phyloP scores from a whole-genome alignment of 371 early-diverging fungal genomes.

The Coemansia sp. region DNA sequence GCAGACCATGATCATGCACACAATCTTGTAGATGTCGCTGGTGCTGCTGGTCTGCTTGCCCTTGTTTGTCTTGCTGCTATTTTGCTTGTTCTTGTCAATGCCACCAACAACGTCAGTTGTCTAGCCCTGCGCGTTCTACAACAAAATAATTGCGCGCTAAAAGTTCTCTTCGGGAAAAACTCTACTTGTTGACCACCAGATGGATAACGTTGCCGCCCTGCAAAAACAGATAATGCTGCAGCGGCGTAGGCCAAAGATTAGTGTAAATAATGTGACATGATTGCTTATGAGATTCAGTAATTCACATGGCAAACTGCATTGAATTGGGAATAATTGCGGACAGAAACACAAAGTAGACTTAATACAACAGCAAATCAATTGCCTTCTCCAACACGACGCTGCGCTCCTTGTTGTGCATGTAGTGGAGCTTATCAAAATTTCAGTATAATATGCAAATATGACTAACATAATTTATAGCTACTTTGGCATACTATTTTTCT shows the following conservation, averaged over 20 bases:
- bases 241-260: constrained; percentile 98
- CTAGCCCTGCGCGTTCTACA: constrained; percentile 3
- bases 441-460: no score
- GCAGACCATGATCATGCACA: constrained; percentile 91
- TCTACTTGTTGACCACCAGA: constrained; percentile 59
- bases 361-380: constrained; percentile 94
- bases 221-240: constrained; percentile 97
- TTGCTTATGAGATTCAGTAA: constrained; percentile 93
- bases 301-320: constrained; percentile 99
- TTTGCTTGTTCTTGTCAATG: constrained; percentile 42
- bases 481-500: no score
- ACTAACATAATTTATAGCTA: no score
- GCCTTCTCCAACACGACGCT: constrained; percentile 99
- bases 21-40: constrained; percentile 90
- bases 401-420: constrained; percentile 96
- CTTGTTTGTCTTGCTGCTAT: constrained; percentile 53
- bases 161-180: constrained; percentile 74
- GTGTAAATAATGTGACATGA: constrained; percentile 99
- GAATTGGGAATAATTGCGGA: constrained; percentile 99
- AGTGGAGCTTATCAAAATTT: constrained; percentile 99
- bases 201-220: constrained; percentile 91
- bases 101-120: constrained; percentile 54
- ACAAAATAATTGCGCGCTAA: constrained; percentile 73
- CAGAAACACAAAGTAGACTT: constrained; percentile 95
- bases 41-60: constrained; percentile 56